Conservation (phyloP, 495 filamentous ascomycete genomes). For the Rhypophila decipiens region DNA sequence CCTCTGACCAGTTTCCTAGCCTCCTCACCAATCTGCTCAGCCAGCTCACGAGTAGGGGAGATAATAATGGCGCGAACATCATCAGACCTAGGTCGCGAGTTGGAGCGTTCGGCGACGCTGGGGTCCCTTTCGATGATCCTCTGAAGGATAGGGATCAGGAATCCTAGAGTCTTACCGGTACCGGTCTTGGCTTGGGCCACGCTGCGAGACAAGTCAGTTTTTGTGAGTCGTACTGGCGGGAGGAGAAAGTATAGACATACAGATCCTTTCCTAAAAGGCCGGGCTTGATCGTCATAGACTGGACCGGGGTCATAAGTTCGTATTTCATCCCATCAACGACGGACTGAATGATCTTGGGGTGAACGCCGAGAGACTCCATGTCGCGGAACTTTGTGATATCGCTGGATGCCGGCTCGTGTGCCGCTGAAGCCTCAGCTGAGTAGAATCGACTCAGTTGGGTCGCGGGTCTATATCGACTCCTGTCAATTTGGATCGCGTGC, state of each 20-base stretch:
- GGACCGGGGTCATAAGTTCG: slow-evolving; percentile 89
- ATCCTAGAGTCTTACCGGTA: slow-evolving; percentile 82
- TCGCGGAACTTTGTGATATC: slow-evolving; percentile 64
- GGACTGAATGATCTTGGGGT: slow-evolving; percentile 56
- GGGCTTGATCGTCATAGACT: slow-evolving; percentile 71
- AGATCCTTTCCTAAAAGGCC: slow-evolving; percentile 74
- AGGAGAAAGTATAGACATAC: slow-evolving; percentile 56
- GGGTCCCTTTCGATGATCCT: slow-evolving; percentile 59
- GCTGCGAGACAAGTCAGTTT: slow-evolving; percentile 36
- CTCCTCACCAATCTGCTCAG: slow-evolving; percentile 87
- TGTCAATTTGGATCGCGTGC: slow-evolving; percentile 7
- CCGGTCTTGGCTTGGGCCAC: slow-evolving; percentile 85
- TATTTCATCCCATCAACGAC: slow-evolving; percentile 70
- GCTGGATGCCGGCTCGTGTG: slow-evolving; percentile 7
- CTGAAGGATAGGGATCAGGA: slow-evolving; percentile 71
- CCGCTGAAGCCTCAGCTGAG: slow-evolving; percentile 28
- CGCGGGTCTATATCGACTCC: slow-evolving; percentile 11
- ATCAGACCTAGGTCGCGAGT: slow-evolving; percentile 32
- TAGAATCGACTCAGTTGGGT: slow-evolving; percentile 27
- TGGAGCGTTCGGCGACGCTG: slow-evolving; percentile 27
- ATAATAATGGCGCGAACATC: slow-evolving; percentile 88
- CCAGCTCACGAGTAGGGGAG: slow-evolving; percentile 90
- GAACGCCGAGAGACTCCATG: slow-evolving; percentile 54
- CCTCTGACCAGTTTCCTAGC: slow-evolving; percentile 60
- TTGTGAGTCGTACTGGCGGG: slow-evolving; percentile 2